phyloP scores from a whole-genome alignment of 2,329 filamentous ascomycete genomes.

The Cercospora sp. region DNA sequence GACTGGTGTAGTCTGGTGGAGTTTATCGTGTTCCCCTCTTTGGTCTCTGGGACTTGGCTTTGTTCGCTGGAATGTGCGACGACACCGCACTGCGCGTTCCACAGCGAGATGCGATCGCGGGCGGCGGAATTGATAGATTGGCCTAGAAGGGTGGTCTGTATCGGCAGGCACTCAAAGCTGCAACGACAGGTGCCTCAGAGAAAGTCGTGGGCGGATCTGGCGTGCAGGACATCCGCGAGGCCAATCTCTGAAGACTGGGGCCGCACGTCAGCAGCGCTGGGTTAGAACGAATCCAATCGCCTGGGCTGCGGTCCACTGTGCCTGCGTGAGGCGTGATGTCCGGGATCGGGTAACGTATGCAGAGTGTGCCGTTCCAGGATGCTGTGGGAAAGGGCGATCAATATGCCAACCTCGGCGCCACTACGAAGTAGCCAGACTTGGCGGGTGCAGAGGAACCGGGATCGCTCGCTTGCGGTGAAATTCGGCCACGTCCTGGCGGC shows the following conservation, averaged over 20 bases:
- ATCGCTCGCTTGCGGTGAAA: constrained; percentile 8
- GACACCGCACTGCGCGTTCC: background rate
- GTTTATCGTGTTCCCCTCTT: constrained; percentile 15
- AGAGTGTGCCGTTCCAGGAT: background rate
- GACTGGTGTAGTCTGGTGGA: constrained; percentile 13
- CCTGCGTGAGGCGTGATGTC: constrained; percentile 3
- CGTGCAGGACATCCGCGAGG: constrained; percentile 2
- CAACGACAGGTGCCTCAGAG: background rate
- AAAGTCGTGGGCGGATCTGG: background rate
- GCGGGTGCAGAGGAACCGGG: background rate
- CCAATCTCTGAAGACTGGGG: constrained; percentile 7
- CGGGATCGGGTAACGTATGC: constrained; percentile 9
- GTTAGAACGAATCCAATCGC: constrained; percentile 9
- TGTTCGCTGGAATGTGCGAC: background rate
- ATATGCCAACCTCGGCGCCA: constrained; percentile 11
- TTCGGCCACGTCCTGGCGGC: constrained; percentile 5
- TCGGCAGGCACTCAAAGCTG: background rate
- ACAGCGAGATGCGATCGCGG: background rate
- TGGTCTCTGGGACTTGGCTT: constrained; percentile 4
- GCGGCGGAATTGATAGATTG: background rate
- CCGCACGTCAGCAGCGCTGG: background rate
- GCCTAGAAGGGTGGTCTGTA: background rate
- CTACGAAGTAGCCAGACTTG: background rate
- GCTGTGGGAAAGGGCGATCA: background rate
- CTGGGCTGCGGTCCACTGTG: constrained; percentile 17